These are phyloP conservation scores for Periconia digitata DNA, from an alignment of 2,329 filamentous ascomycete genomes.

Conservation along the genomic window DNA sequence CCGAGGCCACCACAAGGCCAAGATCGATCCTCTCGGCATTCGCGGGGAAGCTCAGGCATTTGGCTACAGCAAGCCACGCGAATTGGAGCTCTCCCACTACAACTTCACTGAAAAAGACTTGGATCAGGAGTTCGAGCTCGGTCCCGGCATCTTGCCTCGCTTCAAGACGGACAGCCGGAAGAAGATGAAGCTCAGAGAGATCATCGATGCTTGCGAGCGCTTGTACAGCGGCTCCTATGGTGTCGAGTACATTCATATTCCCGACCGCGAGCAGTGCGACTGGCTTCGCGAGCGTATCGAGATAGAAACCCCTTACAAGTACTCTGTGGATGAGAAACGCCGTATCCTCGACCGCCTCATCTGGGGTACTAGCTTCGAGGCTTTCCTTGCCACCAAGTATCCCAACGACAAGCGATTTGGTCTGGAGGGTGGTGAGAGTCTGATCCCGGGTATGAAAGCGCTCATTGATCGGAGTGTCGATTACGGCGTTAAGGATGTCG, in stretches of 20 bases:
- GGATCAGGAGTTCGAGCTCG: constrained; percentile 86
- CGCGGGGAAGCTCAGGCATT: constrained; percentile 82
- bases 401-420: constrained; percentile 99
- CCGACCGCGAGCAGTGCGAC: constrained; percentile 95
- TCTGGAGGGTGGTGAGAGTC: constrained; percentile 92
- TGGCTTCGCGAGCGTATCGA: constrained; percentile 96
- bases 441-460: constrained; percentile 99
- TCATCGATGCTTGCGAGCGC: constrained; percentile 87
- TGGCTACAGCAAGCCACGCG: constrained; percentile 84
- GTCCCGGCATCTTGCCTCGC: constrained; percentile 90
- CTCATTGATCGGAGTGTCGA: constrained; percentile 98
- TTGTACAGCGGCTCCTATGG: constrained; percentile 98
- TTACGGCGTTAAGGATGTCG: constrained; percentile 97
- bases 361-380: constrained; percentile 97
- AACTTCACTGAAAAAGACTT: constrained; percentile 93
- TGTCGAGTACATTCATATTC: constrained; percentile 98
- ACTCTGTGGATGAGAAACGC: constrained; percentile 97
- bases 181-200: constrained; percentile 96
- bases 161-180: constrained; percentile 87
- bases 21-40: constrained; percentile 94
- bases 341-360: constrained; percentile 96
- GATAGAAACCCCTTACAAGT: constrained; percentile 92
- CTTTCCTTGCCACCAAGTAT: constrained; percentile 94
- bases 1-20: constrained; percentile 96
- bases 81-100: constrained; percentile 91